Evolutionary conservation across 352 stramenopile species (phyloP).

Genomic region (Globisporangium irregulare): DNA sequence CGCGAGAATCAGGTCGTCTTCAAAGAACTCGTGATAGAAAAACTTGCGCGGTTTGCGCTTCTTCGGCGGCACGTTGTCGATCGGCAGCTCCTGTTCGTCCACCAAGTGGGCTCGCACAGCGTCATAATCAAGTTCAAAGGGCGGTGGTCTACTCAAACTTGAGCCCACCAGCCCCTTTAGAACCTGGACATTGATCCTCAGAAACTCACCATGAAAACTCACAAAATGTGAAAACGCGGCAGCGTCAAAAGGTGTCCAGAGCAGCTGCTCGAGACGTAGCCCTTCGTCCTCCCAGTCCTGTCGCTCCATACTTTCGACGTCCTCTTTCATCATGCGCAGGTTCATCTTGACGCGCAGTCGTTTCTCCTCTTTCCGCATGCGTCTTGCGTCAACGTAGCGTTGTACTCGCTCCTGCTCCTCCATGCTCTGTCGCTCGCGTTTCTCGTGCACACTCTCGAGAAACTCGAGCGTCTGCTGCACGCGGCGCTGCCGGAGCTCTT

Average conservation of each 20-base stretch:
- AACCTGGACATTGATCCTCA: conserved; percentile 43
- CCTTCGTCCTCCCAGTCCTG: conserved; percentile 57
- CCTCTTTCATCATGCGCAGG: conserved; percentile 59
- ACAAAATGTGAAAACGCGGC: conserved; percentile 31
- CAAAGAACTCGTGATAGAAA: conserved; percentile 76
- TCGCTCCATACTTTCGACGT: conserved; percentile 40
- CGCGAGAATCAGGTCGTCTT: conserved; percentile 49
- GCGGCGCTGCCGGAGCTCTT: conserved; percentile 54
- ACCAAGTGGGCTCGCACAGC: conserved; percentile 29
- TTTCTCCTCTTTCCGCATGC: conserved; percentile 28
- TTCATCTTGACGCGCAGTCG: conserved; percentile 32
- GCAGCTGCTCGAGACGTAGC: conserved; percentile 36
- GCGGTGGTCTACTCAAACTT: conserved; percentile 26
- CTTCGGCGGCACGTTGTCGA: conserved; percentile 36
- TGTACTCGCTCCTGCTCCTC: conserved; percentile 32
- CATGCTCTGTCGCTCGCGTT: conserved; percentile 48
- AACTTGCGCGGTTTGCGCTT: conserved; percentile 49
- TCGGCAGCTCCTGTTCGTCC: conserved; percentile 27
- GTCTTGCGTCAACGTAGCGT: conserved; percentile 12
- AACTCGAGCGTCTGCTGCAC: conserved; percentile 31
- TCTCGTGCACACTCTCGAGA: conserved; percentile 31
- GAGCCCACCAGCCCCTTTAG: conserved; percentile 32
- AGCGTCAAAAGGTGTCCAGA: conserved; percentile 41
- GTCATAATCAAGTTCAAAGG: conserved; percentile 59
- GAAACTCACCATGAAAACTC: conserved; percentile 27